Base-by-base conservation (phyloP, 345 rosid genomes). In the Citrus sp. region DNA sequence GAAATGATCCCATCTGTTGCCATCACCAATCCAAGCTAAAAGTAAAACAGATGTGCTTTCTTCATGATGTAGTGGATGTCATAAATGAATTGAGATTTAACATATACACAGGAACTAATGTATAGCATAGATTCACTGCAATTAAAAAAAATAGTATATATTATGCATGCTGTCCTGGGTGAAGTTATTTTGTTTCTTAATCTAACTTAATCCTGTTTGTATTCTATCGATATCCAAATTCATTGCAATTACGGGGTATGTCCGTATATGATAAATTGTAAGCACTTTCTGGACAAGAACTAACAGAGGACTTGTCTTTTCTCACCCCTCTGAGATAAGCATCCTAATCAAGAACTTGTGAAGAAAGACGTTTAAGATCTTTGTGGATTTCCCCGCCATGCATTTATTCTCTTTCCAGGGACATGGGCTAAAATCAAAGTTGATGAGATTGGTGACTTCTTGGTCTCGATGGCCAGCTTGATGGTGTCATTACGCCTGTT, bases 1-100 rank as follows among this genome's bases (percentile, higher is more conserved):
- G 97, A 95, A 86, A 83, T 56, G 55, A 85, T 92, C 76, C 98
- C 97, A 59, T 80, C 80, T 74, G 79, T 89, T 68, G 49, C 83
- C 56, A 56, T 78, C 82, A 83, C 59, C 80, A 76, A 67, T 67
- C 75, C 75, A 24, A 59, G 5, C 51, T 72, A 66, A 72, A 76
- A n/a, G 34, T 56, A 67, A 72, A 80, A 40, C 28, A 42, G 4
- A 24, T 25, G 5, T 24, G 46, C 1, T 9, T 66, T 2, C 46
- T 66, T 19, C 27, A 34, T 19, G 25, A 66, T 19, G 25, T 2
- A 28, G 70, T 35, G 16, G 51, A 46, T 13, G 51, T 46, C 51
- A 46, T 4, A 13, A 46, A 46, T 12, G 18, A 46, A 12, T 46
- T 46, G 16, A 12, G 51, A 46, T 46, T 13, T 46, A 13, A 46